Base-by-base conservation (phyloP, 805 yeast species). In the Kurtzmaniella fragi region DNA sequence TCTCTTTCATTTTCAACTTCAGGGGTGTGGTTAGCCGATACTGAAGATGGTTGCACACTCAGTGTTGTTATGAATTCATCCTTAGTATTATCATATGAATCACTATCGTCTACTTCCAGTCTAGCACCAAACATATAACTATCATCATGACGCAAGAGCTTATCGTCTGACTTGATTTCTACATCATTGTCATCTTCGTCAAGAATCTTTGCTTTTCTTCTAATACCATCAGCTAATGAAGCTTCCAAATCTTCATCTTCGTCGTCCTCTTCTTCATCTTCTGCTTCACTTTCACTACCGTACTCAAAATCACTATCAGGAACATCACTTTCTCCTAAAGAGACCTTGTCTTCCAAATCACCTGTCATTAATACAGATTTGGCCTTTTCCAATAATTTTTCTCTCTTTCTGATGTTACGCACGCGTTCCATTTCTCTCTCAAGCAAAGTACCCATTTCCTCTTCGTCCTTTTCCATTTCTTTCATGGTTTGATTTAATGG, bases 381-480 rank as follows among this genome's bases (percentile, higher is more conserved):
- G 5, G 62, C 77, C 51, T 45, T 63, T 52, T 54, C 70, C 52
- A 53, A 50, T 16, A 62, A 38, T 45, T 62, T 65, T 43, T 73
- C 77, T 40, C 61, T 57, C 45, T 62, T 64, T 33, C 77, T 64
- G 25, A 75, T 64, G 14, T 64, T 63, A 37, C 67, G 55, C 12
- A 63, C 74, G 46, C 80, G 64, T 41, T 70, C 70, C 44, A 75
- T 67, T 50, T 75, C 80, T 41, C 73, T 64, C 45, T 75, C 76
- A 46, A 78, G 60, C 31, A 69, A 55, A 9, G 62, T 54, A 5
- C 67, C 71, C 72, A 68, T 66, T 17, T 60, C 59, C 34, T 66
- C 72, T 32, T 68, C 74, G 36, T 68, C 72, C 44, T 60, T 57
- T 36, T 67, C 71, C 30, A 66, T 56, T 38, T 66, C 71, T 34